A percentile compares a stretch with the other conserved stretches of the same genome.
These are phyloP conservation scores for Solidago caesia DNA, from an alignment of 129 eudicot species.

Conservation along the genomic window DNA sequence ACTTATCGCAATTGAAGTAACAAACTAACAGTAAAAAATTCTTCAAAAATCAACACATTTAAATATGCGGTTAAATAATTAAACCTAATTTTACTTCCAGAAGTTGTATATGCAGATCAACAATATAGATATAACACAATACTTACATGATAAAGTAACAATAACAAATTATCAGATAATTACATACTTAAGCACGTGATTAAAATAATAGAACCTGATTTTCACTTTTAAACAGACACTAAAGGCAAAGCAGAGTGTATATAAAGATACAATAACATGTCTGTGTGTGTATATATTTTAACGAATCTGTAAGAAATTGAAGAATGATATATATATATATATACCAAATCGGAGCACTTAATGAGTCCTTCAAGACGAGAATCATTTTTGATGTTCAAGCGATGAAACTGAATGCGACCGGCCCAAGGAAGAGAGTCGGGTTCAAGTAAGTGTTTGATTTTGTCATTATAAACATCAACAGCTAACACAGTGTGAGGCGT, in stretches of 20 bases:
- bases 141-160: conserved; percentile 2
- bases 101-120: too few species aligned
- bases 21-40: not conserved
- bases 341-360: conserved; percentile 92
- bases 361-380: conserved; percentile 97
- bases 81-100: too few species aligned
- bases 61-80: too few species aligned
- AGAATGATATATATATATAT: not conserved
- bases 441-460: conserved; percentile 96
- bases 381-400: conserved; percentile 86
- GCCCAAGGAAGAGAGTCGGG: conserved; percentile 64
- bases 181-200: not conserved
- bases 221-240: not conserved
- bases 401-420: conserved; percentile 90
- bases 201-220: not conserved
- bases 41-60: too few species aligned
- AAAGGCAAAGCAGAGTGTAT: not conserved
- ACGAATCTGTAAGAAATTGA: conserved; percentile 11
- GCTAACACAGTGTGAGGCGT: conserved; percentile 83
- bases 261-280: not conserved
- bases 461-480: conserved; percentile 87
- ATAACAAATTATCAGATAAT: not conserved
- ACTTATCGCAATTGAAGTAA: not conserved
- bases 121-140: too few species aligned
- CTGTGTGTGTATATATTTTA: not conserved